Evolutionary conservation across 164 flowering plant genomes (phyloP), one percentile per base, ranked within the genome.

Genomic region (Taxillus chinensis): DNA sequence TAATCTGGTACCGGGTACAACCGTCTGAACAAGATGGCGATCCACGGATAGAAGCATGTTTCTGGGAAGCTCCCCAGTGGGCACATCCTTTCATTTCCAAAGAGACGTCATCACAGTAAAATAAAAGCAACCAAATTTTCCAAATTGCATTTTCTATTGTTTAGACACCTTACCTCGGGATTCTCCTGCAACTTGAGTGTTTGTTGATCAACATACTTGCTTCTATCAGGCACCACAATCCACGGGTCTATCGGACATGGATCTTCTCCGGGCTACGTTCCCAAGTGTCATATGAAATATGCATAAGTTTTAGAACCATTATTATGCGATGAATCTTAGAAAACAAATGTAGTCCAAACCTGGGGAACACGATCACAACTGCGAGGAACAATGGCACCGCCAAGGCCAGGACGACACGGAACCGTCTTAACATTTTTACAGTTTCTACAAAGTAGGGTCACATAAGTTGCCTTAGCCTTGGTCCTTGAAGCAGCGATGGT

Each of bases 51-150:
- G 87, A 53, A 95, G 90, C 75, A 87, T 83, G 78, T 95, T 91
- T 58, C 99, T 83, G 2, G 99, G 99, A 71, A 95, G 90, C 79
- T 95, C 99, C 38, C 99, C 99, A 70, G 97, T 91, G 14, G 99
- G 99, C 3, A 95, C 99, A 83, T 95, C 97, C 99, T 93, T 64
- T 53, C 61, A 77, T 51, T 70, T 27, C 41, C 42, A 67, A 64
- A 60, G 27, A 51, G 42, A 61, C 55, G 57, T 3, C 16, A 27
- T 27, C 27, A 27, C 27, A 27, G 27, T 27, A 27, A 27, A 27
- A 27, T 27, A 27, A 27, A 27, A 27, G 27, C 27, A 27, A 27
- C 27, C 27, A 27, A 27, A 27, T 27, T 27, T 27, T 27, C 27
- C 27, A 27, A 57, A 56, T 14, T 57, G 15, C 45, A 17, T 0